Conservation (phyloP, 2,329 filamentous ascomycete species). For the Claviceps paspali region DNA sequence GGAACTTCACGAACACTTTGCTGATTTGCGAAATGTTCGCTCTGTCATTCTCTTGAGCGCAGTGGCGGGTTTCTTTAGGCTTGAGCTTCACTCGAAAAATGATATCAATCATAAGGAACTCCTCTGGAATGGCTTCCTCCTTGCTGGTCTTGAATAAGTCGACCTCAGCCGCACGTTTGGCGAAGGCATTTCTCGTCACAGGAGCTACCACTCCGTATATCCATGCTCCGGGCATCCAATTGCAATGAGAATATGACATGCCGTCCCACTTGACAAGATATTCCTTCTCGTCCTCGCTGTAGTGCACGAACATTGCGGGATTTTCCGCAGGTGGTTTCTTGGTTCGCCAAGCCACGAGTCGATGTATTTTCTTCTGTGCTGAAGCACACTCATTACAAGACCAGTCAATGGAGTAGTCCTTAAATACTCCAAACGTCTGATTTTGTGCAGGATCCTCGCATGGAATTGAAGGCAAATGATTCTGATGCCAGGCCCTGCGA, state of each 20-base stretch:
- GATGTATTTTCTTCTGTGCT: slow-evolving; percentile 50
- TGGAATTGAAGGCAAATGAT: slow-evolving; percentile 52
- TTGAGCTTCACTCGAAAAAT: slow-evolving; percentile 61
- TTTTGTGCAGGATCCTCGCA: slow-evolving; percentile 19
- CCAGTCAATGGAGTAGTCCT: slow-evolving; percentile 63
- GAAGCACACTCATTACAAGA: slow-evolving; percentile 64
- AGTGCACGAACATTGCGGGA: slow-evolving; percentile 27
- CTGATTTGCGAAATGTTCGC: slow-evolving; percentile 57
- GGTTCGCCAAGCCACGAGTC: slow-evolving; percentile 72
- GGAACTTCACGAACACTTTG: slow-evolving; percentile 74
- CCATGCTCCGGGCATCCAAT: slow-evolving; percentile 85
- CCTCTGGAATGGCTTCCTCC: slow-evolving; percentile 73
- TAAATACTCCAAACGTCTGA: slow-evolving; percentile 36
- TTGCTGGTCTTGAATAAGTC: slow-evolving; percentile 48
- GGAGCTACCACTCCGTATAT: slow-evolving; percentile 54
- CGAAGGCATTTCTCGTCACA: slow-evolving; percentile 59
- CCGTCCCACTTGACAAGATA: slow-evolving; percentile 83
- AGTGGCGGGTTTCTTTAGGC: slow-evolving; percentile 28
- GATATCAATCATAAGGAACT: slow-evolving; percentile 74
- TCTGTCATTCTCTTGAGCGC: slow-evolving; percentile 54
- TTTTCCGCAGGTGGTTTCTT: slow-evolving; percentile 29
- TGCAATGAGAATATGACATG: slow-evolving; percentile 65
- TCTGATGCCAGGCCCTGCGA: slow-evolving; percentile 65
- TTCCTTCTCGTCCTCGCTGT: slow-evolving; percentile 54
- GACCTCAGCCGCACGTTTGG: slow-evolving; percentile 48